Evolutionary conservation across 2,329 filamentous ascomycete genomes (phyloP).

Genomic region (Nigrospora sphaerica): DNA sequence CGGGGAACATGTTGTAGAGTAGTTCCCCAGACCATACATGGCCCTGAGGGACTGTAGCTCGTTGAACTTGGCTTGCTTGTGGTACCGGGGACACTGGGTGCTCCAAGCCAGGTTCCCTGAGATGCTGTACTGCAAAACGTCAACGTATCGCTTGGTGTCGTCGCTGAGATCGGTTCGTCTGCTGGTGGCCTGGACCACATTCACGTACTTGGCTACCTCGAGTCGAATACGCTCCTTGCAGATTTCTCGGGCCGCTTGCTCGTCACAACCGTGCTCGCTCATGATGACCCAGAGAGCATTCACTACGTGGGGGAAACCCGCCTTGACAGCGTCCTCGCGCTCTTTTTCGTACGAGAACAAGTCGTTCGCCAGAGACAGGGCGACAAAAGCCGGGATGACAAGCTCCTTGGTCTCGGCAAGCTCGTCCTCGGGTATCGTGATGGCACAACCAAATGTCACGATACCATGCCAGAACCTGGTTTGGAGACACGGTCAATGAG

Average conservation of each 20-base stretch:
- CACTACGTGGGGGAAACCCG: slow-evolving; percentile 19
- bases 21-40: no score
- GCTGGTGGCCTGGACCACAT: not conserved
- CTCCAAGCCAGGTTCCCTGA: slow-evolving; percentile 1
- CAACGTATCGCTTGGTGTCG: not conserved
- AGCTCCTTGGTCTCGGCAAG: slow-evolving; percentile 19
- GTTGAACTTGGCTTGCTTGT: not conserved
- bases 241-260: slow-evolving; percentile 9
- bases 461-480: slow-evolving; percentile 25
- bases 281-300: slow-evolving; percentile 33
- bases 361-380: slow-evolving; percentile 28
- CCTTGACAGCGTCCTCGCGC: slow-evolving; percentile 15
- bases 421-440: slow-evolving; percentile 28
- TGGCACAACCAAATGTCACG: slow-evolving; percentile 26
- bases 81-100: not conserved
- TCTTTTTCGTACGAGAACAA: slow-evolving; percentile 31
- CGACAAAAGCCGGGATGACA: slow-evolving; percentile 17
- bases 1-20: no score
- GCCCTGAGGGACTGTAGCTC: no score
- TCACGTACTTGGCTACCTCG: not conserved
- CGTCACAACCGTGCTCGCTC: slow-evolving; percentile 20
- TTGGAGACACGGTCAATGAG: not conserved
- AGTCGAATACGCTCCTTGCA: slow-evolving; percentile 4
- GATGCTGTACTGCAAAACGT: not conserved
- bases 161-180: not conserved